Percentiles rank a stretch among this genome's conserved stretches.
phyloP scores from a whole-genome alignment of 108 stramenopile species.

The Nitzschia inconspicua region DNA sequence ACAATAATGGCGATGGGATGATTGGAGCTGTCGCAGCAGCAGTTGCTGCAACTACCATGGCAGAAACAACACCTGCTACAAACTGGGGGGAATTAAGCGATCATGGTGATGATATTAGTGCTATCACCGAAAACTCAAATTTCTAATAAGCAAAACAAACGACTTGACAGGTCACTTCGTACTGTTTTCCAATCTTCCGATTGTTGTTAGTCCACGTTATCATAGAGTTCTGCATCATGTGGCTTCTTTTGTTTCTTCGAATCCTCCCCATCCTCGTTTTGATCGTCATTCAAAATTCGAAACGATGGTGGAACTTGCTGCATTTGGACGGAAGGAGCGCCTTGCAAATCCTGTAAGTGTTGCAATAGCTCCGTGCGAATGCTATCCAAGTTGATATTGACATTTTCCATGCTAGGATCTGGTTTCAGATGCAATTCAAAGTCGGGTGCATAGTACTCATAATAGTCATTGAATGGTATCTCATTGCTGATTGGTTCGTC shows the following conservation, averaged over 20 bases:
- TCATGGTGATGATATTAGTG: constrained; percentile 43
- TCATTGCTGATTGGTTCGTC: constrained; percentile 80
- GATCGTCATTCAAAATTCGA: constrained; percentile 41
- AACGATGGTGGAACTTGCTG: constrained; percentile 88
- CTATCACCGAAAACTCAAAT: constrained; percentile 37
- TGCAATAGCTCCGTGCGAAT: constrained; percentile 79
- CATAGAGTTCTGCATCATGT: constrained; percentile 56
- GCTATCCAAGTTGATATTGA: constrained; percentile 71
- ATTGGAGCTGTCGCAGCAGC: background rate
- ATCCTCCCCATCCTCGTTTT: constrained; percentile 23
- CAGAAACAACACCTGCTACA: background rate
- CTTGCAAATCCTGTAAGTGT: constrained; percentile 77
- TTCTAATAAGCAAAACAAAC: no score
- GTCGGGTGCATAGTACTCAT: constrained; percentile 98
- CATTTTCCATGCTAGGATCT: constrained; percentile 77
- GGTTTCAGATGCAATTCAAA: constrained; percentile 94
- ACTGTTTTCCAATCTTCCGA: no score
- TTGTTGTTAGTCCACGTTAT: constrained; percentile 54
- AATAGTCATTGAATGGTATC: constrained; percentile 99
- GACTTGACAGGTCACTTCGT: no score
- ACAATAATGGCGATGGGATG: background rate
- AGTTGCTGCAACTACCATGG: background rate
- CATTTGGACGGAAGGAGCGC: constrained; percentile 92
- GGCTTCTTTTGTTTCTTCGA: constrained; percentile 36
- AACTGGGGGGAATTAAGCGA: background rate